A percentile compares a stretch with the other conserved stretches of the same genome.
These are phyloP conservation scores for Magnusiomyces paraingens DNA, from an alignment of 1,139 yeast species.

Conservation along the genomic window DNA sequence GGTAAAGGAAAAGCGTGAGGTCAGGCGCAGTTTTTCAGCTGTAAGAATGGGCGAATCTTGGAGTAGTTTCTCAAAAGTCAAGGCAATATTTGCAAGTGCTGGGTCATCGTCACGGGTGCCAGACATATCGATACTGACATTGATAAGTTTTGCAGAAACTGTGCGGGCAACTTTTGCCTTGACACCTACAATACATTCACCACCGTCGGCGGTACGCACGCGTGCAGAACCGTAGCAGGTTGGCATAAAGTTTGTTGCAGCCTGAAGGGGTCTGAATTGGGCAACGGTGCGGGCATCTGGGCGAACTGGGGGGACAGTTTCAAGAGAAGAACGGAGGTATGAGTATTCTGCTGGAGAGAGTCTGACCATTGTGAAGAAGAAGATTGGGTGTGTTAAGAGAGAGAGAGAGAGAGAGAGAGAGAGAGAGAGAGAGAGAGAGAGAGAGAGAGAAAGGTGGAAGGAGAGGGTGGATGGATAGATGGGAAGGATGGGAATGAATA, in stretches of 20 bases:
- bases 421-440: no score
- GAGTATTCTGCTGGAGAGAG: conserved; percentile 83
- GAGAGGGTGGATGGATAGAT: not conserved
- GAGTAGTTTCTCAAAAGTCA: conserved; percentile 34
- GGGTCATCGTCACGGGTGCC: conserved; percentile 34
- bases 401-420: no score
- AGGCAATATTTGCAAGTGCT: conserved; percentile 38
- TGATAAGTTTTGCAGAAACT: conserved; percentile 44
- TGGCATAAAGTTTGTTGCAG: conserved; percentile 73
- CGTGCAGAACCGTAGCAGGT: conserved; percentile 90
- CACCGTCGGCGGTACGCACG: conserved; percentile 77
- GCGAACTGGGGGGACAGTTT: conserved; percentile 56
- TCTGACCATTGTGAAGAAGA: not conserved
- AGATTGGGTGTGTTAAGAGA: no score
- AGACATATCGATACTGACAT: conserved; percentile 64
- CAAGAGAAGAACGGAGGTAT: conserved; percentile 67
- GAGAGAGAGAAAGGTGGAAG: no score
- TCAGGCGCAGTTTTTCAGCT: conserved; percentile 45
- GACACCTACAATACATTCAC: conserved; percentile 86
- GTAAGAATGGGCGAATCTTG: conserved; percentile 38
- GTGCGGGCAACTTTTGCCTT: conserved; percentile 75
- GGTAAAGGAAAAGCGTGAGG: conserved; percentile 69
- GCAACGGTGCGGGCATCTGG: conserved; percentile 72
- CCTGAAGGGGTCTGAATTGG: conserved; percentile 83
- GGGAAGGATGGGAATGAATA: no score